Evolutionary conservation across 2,329 filamentous ascomycete genomes (phyloP).

Genomic region (Ophiostoma perfectum): DNA sequence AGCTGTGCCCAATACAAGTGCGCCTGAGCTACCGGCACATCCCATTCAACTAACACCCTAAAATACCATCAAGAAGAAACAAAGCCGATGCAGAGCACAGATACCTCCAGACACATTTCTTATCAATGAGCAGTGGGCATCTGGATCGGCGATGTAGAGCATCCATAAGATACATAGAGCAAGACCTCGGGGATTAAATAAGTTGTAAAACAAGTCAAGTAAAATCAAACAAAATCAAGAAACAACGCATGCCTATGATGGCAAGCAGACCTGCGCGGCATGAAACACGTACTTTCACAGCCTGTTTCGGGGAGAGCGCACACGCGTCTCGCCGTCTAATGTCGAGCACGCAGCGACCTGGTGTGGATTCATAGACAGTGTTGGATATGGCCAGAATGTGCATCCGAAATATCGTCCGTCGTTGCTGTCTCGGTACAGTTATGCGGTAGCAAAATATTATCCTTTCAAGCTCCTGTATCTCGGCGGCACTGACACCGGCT

Average conservation of each 20-base stretch:
- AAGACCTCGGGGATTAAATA: no score
- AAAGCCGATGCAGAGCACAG: background rate
- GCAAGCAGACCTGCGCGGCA: background rate
- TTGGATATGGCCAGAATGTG: no score
- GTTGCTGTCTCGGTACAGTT: background rate
- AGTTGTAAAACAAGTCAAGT: background rate
- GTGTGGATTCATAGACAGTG: no score
- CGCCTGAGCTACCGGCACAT: no score
- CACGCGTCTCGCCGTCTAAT: background rate
- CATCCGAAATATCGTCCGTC: no score
- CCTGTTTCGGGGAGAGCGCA: background rate
- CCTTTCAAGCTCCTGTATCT: background rate
- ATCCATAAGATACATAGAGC: no score
- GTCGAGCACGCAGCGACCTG: background rate
- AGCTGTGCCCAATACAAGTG: no score
- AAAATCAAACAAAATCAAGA: background rate
- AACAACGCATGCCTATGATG: conserved; percentile 1
- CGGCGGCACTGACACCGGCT: background rate
- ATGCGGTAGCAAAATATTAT: conserved; percentile 3
- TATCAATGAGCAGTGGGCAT: conserved; percentile 7
- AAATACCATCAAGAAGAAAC: background rate
- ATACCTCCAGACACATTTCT: background rate
- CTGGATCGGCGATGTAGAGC: conserved; percentile 2
- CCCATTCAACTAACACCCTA: no score
- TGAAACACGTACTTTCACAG: background rate